Evolutionary conservation across 768 basidiomycete genomes (phyloP).

Genomic region (Tremella mesenterica): DNA sequence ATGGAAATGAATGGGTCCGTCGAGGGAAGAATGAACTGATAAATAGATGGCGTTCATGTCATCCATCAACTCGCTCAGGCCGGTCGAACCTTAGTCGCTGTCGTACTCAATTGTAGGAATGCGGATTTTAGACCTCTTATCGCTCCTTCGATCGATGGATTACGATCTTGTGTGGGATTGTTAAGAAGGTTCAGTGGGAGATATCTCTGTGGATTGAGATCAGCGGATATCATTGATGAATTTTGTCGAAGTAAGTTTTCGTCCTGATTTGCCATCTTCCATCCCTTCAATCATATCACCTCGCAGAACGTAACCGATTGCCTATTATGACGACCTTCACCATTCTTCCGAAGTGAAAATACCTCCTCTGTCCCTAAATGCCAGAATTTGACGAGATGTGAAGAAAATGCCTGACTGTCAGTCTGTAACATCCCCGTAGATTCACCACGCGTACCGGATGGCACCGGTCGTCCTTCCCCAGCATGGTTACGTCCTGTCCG

Average conservation of each 20-base stretch:
- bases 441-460: slow-evolving; percentile 52
- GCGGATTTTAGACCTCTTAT: slow-evolving; percentile 67
- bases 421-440: slow-evolving; percentile 78
- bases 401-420: slow-evolving; percentile 32
- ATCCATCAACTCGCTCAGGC: slow-evolving; percentile 93
- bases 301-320: no score
- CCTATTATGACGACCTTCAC: no score
- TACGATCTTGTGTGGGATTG: slow-evolving; percentile 81
- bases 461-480: slow-evolving; percentile 49
- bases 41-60: slow-evolving; percentile 79
- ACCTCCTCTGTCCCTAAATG: no score
- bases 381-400: not conserved
- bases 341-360: no score
- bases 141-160: slow-evolving; percentile 69
- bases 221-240: slow-evolving; percentile 88
- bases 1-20: no score
- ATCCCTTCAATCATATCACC: no score
- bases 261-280: no score
- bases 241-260: slow-evolving; percentile 66
- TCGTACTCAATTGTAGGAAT: slow-evolving; percentile 79
- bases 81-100: slow-evolving; percentile 77
- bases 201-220: slow-evolving; percentile 82
- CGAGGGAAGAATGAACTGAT: slow-evolving; percentile 12
- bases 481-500: slow-evolving; percentile 85
- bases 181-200: slow-evolving; percentile 78